Conservation (phyloP, 805 yeast species). For the Metschnikowia reukaufii region DNA sequence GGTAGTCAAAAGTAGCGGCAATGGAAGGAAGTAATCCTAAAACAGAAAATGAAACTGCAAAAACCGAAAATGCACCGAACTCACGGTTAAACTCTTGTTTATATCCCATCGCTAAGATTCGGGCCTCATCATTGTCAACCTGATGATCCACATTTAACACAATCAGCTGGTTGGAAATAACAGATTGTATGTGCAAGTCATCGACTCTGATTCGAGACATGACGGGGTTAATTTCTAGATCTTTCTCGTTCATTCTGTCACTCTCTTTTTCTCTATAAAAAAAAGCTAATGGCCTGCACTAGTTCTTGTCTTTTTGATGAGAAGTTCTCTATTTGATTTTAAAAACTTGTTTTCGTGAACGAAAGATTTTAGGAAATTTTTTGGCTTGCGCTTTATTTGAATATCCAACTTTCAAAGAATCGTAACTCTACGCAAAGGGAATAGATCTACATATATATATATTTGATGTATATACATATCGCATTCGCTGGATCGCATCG, state of each 20-base stretch:
- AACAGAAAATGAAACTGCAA: constrained; percentile 63
- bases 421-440: neutral
- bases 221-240: constrained; percentile 21
- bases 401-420: too few relatives aligned
- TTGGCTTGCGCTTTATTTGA: too few relatives aligned
- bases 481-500: neutral
- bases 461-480: neutral
- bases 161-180: constrained; percentile 39
- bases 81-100: constrained; percentile 63
- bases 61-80: constrained; percentile 56
- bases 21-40: constrained; percentile 65
- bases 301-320: neutral
- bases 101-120: constrained; percentile 58
- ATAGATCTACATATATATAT: neutral
- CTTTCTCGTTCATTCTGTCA: constrained; percentile 10
- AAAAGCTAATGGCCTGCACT: constrained; percentile 2
- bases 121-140: constrained; percentile 50
- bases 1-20: constrained; percentile 61
- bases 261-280: neutral
- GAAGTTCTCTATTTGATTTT: neutral
- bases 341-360: neutral
- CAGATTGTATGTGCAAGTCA: constrained; percentile 35
- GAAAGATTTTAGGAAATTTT: too few relatives aligned
- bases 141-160: constrained; percentile 49
- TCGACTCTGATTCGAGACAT: constrained; percentile 33